Evolutionary conservation across 2,329 filamentous ascomycete genomes (phyloP).

Genomic region (Trichoderma aggressivum): DNA sequence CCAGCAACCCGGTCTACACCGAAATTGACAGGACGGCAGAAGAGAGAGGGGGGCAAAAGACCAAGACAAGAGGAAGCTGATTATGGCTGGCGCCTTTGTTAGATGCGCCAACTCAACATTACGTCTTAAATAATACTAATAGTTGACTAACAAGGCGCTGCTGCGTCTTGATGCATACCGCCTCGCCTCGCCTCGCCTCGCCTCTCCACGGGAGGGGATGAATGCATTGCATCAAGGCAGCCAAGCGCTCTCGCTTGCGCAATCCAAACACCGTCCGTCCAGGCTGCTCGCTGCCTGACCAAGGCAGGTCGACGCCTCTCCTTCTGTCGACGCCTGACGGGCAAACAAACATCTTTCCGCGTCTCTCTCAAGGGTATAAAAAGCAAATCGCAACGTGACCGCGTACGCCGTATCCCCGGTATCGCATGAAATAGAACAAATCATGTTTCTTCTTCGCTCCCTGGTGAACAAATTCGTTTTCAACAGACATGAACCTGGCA

Average conservation of each 20-base stretch:
- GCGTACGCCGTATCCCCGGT: background rate
- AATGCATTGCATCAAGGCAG: constrained; percentile 9
- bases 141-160: constrained; percentile 1
- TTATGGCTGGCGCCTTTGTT: constrained; percentile 1
- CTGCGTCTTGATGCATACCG: constrained; percentile 14
- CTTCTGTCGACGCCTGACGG: constrained; percentile 5
- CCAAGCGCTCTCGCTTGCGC: background rate
- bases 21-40: constrained; percentile 18
- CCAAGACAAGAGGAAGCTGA: background rate
- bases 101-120: constrained; percentile 8
- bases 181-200: background rate
- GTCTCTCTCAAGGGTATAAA: constrained; percentile 1
- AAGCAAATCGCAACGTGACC: background rate
- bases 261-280: background rate
- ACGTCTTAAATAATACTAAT: constrained; percentile 18
- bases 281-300: constrained; percentile 4
- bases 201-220: background rate
- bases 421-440: background rate
- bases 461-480: background rate
- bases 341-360: background rate
- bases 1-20: constrained; percentile 22
- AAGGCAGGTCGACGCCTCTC: background rate
- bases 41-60: background rate
- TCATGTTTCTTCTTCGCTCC: background rate
- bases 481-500: background rate